Conservation (phyloP, 2,329 filamentous ascomycete genomes). For the Trichoderma endophyticum region DNA sequence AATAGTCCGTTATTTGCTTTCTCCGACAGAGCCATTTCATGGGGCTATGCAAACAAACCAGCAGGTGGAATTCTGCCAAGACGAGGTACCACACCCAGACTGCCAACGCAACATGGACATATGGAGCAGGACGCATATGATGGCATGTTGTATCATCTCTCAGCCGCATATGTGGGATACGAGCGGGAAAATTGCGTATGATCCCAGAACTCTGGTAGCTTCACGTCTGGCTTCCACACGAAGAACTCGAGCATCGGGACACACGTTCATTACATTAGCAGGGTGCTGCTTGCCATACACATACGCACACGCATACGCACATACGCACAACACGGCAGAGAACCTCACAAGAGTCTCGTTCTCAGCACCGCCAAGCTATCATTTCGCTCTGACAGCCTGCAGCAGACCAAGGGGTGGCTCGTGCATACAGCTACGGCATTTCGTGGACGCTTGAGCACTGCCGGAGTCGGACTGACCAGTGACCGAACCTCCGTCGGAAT, state of each 20-base stretch:
- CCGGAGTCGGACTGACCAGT: conserved; percentile 1
- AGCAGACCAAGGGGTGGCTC: neutral
- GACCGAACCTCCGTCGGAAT: neutral
- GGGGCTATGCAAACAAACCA: neutral
- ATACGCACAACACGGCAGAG: neutral
- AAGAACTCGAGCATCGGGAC: neutral
- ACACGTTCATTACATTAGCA: neutral
- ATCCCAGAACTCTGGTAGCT: neutral
- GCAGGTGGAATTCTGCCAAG: neutral
- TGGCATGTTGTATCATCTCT: neutral
- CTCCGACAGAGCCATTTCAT: neutral
- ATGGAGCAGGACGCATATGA: neutral
- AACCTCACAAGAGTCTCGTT: neutral
- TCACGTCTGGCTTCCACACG: neutral
- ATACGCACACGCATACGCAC: neutral
- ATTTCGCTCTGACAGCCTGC: neutral
- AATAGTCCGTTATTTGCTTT: neutral
- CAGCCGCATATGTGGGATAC: conserved; percentile 10
- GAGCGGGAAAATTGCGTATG: neutral
- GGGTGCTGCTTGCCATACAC: neutral
- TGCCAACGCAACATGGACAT: neutral
- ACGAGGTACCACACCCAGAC: neutral
- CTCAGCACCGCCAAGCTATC: neutral
- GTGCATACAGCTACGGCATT: neutral
- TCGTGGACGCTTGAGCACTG: neutral